Evolutionary conservation across 2,329 filamentous ascomycete species (phyloP).

Genomic region (Fusarium bulbicola): DNA sequence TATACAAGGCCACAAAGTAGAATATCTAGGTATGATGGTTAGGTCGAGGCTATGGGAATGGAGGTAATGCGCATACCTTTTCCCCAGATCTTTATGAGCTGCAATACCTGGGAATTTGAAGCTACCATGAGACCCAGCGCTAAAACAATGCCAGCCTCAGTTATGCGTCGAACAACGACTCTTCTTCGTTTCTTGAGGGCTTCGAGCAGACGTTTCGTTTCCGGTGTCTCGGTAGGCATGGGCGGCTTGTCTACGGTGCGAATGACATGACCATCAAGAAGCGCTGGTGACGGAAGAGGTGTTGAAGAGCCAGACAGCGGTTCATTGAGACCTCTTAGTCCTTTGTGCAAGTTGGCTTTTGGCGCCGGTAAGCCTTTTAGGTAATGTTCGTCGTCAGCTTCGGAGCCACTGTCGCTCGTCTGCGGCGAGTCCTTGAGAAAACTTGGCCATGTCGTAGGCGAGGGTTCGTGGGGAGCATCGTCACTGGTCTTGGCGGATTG

Average conservation of each 20-base stretch:
- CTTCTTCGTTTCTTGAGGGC: conserved; percentile 56
- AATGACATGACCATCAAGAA: conserved; percentile 54
- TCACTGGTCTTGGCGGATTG: conserved; percentile 25
- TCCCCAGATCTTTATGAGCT: conserved; percentile 57
- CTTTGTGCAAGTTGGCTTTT: conserved; percentile 77
- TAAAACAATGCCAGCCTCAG: conserved; percentile 62
- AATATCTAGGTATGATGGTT: conserved; percentile 51
- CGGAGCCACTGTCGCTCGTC: conserved; percentile 89
- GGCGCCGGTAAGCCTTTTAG: conserved; percentile 87
- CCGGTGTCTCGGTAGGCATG: conserved; percentile 15
- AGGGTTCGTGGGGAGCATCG: conserved; percentile 34
- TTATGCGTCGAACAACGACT: conserved; percentile 61
- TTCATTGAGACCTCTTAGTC: conserved; percentile 71
- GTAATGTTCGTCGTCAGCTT: conserved; percentile 93
- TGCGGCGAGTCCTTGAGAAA: conserved; percentile 64
- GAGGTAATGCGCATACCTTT: conserved; percentile 53
- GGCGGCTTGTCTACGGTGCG: conserved; percentile 34
- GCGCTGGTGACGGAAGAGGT: conserved; percentile 60
- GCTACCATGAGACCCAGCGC: conserved; percentile 60
- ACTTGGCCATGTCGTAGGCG: conserved; percentile 39
- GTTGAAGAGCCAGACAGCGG: conserved; percentile 63
- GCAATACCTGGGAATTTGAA: conserved; percentile 57
- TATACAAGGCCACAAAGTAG: conserved; percentile 50
- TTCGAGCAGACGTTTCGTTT: conserved; percentile 37
- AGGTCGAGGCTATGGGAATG: not conserved